Evolutionary conservation across 176 grass and related monocot species (phyloP).

Genomic region (Oropetium thomaeum): DNA sequence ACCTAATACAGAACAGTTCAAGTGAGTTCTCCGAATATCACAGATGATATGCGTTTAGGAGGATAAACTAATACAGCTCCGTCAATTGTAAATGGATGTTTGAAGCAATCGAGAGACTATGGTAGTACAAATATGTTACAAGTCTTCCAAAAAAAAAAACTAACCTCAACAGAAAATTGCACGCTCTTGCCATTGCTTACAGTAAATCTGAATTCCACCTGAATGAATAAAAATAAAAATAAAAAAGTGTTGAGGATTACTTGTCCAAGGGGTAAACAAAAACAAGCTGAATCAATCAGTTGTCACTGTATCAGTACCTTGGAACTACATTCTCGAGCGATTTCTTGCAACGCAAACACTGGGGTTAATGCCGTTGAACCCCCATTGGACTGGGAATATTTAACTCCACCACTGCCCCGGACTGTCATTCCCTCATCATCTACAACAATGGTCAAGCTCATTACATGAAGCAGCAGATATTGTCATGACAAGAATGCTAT

Average conservation of each 20-base stretch:
- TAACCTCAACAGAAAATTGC: constrained; percentile 81
- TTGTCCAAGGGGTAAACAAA: not conserved
- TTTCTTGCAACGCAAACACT: constrained; percentile 85
- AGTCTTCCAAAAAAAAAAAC: constrained; percentile 27
- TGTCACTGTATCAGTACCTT: constrained; percentile 44
- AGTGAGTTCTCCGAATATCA: not conserved
- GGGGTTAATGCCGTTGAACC: constrained; percentile 37
- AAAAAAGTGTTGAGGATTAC: constrained; percentile 14
- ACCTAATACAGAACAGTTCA: not conserved
- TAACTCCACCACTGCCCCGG: constrained; percentile 42
- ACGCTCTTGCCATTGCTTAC: constrained; percentile 52
- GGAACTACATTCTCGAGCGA: constrained; percentile 61
- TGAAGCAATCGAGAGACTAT: not conserved
- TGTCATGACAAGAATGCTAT: not conserved
- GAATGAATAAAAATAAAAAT: too few species aligned
- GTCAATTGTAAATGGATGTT: constrained; percentile 23
- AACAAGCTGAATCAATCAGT: constrained; percentile 12
- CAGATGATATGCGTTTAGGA: not conserved
- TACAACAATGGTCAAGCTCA: constrained; percentile 39
- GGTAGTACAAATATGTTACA: not conserved
- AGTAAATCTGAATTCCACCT: constrained; percentile 85
- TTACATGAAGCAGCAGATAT: constrained; percentile 19
- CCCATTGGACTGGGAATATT: constrained; percentile 46
- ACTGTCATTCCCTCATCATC: constrained; percentile 51
- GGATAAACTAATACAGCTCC: not conserved